A percentile compares a stretch with the other conserved stretches of the same genome.
Conservation (phyloP, 163 green algal genomes). For the Scenedesmus sp. region DNA sequence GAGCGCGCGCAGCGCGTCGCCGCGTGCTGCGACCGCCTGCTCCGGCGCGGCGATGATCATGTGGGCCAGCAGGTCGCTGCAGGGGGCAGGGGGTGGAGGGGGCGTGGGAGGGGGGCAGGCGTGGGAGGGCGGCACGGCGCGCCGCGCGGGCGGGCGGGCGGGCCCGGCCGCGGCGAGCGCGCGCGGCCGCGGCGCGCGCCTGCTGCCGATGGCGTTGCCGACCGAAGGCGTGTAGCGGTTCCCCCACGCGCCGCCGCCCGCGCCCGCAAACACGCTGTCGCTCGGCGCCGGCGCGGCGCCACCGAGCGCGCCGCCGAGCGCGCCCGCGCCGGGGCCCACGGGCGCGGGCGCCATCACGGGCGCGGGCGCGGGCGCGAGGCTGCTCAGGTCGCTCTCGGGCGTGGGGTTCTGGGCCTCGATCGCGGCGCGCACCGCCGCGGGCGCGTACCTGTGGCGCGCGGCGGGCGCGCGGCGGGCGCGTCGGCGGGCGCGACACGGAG, state of each 20-base stretch:
- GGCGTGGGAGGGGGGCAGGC: background rate
- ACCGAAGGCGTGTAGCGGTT: constrained; percentile 8
- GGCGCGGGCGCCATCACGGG: too few relatives aligned
- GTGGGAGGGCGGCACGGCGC: background rate
- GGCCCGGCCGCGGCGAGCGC: background rate
- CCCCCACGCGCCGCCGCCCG: background rate
- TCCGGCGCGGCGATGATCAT: constrained; percentile 2
- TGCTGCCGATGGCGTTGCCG: constrained; percentile 14
- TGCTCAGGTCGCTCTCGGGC: too few relatives aligned
- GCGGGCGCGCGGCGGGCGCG: too few relatives aligned
- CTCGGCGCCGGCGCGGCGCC: background rate
- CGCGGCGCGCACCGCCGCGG: too few relatives aligned
- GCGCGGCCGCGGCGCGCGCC: background rate
- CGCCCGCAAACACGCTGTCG: background rate
- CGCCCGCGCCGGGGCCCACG: too few relatives aligned
- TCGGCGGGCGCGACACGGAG: too few relatives aligned
- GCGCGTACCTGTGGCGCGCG: too few relatives aligned
- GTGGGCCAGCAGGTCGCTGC: background rate
- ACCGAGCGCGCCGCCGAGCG: too few relatives aligned
- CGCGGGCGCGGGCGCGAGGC: too few relatives aligned
- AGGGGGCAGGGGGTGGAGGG: too few relatives aligned
- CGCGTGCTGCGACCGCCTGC: background rate
- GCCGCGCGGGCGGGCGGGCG: background rate
- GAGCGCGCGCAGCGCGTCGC: background rate
- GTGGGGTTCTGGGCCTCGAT: too few relatives aligned